Conservation (phyloP, 169 alveolate species). For the Eimeria praecox region DNA sequence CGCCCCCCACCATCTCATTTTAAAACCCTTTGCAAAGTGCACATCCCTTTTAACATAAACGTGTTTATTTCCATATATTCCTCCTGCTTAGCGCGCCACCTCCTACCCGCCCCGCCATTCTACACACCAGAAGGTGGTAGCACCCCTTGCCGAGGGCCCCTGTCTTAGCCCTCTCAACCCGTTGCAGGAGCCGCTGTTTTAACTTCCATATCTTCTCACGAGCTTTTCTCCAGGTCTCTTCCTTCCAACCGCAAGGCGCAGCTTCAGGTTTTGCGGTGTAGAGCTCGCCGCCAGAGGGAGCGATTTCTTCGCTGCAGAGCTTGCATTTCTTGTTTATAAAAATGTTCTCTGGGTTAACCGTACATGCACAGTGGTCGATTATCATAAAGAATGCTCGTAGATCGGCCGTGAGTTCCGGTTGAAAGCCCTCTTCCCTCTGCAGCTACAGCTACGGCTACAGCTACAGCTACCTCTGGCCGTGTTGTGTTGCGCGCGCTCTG, state of each 20-base stretch:
- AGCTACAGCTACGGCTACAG: background rate
- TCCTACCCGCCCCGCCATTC: background rate
- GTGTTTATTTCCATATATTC: background rate
- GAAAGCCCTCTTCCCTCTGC: background rate
- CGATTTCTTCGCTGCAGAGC: background rate
- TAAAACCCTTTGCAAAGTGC: background rate
- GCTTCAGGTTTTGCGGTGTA: background rate
- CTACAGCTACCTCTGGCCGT: background rate
- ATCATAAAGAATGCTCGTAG: background rate
- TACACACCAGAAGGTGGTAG: background rate
- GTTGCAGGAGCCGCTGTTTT: background rate
- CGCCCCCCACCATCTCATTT: conserved; percentile 3
- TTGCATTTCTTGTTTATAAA: background rate
- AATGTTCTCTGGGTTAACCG: background rate
- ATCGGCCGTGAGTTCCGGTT: background rate
- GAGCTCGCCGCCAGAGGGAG: background rate
- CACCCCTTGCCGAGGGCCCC: conserved; percentile 40
- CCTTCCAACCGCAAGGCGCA: background rate
- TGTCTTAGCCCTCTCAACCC: conserved; percentile 9
- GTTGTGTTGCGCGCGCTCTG: background rate
- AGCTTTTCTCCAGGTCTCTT: background rate
- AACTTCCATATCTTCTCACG: background rate
- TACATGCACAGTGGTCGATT: background rate
- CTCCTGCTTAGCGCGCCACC: background rate
- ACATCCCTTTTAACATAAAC: background rate